Conservation (phyloP, 768 basidiomycete species). For the Psilocybe cyanescens region DNA sequence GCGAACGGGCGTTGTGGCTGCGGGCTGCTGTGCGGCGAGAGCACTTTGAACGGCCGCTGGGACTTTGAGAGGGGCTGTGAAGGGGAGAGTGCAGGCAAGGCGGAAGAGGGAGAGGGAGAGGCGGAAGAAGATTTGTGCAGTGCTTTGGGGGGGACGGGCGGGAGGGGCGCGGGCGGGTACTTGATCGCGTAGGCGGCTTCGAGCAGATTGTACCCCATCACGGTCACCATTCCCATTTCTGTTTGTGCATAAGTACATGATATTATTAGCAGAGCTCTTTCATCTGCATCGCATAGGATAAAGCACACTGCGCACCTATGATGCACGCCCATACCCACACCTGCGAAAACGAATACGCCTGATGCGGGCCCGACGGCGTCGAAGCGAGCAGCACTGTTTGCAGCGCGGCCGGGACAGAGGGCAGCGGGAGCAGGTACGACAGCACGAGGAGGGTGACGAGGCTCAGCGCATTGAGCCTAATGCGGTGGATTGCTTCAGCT, state of each 20-base stretch:
- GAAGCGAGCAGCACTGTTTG: conserved; percentile 17
- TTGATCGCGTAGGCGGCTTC: conserved; percentile 45
- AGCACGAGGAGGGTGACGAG: conserved; percentile 35
- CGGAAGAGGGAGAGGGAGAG: conserved; percentile 30
- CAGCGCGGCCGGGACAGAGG: conserved; percentile 39
- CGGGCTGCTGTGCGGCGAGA: conserved; percentile 47
- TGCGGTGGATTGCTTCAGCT: conserved; percentile 45
- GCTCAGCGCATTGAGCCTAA: conserved; percentile 41
- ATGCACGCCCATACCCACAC: conserved; percentile 42
- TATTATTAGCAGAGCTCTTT: background rate
- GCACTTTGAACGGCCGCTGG: conserved; percentile 38
- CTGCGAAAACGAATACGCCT: conserved; percentile 34
- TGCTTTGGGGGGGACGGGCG: conserved; percentile 32
- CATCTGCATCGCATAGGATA: background rate
- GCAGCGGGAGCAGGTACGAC: conserved; percentile 46
- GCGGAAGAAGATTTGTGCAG: conserved; percentile 29
- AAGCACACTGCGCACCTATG: conserved; percentile 32
- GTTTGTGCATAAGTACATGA: conserved; percentile 32
- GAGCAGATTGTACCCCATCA: conserved; percentile 44
- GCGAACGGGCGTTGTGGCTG: conserved; percentile 48
- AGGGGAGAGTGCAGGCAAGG: conserved; percentile 24
- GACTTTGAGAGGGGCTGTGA: conserved; percentile 24
- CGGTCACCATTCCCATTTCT: conserved; percentile 21
- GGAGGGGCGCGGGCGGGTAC: conserved; percentile 34
- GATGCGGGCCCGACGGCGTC: conserved; percentile 23